phyloP scores from a whole-genome alignment of 2,329 filamentous ascomycete species.

The Hymenoscyphus infarciens region DNA sequence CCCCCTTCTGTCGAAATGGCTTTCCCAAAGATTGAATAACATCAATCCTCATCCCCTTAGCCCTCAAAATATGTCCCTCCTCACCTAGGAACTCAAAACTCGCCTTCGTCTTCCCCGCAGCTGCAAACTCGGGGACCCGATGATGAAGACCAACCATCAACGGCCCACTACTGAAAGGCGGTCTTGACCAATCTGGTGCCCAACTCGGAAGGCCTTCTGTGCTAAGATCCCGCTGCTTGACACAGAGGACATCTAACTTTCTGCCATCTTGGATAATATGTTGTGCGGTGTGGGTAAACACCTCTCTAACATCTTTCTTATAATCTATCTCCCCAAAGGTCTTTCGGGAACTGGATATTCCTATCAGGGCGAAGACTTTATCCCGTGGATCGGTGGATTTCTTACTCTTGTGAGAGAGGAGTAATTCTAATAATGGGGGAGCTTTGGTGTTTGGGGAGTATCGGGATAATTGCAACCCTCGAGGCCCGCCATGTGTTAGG shows the following conservation, averaged over 20 bases:
- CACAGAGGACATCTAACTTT: constrained; percentile 30
- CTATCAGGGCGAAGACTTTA: constrained; percentile 32
- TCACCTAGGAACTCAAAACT: constrained; percentile 16
- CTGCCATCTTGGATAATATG: constrained; percentile 26
- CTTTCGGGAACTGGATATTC: constrained; percentile 23
- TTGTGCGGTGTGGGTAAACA: constrained; percentile 26
- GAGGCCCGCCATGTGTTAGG: constrained; percentile 25
- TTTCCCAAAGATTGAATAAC: constrained; percentile 22
- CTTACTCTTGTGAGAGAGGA: constrained; percentile 31
- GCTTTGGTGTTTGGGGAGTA: constrained; percentile 16
- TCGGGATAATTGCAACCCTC: constrained; percentile 26
- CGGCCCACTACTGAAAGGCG: constrained; percentile 10
- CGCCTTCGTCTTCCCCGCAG: constrained; percentile 21
- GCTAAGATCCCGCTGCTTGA: constrained; percentile 23
- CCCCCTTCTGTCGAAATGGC: constrained; percentile 18
- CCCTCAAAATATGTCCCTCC: constrained; percentile 22
- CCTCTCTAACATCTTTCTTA: constrained; percentile 20
- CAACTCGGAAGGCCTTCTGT: constrained; percentile 24
- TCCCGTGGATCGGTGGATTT: constrained; percentile 31
- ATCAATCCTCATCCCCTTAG: constrained; percentile 22
- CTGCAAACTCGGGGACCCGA: constrained; percentile 22
- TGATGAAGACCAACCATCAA: constrained; percentile 25
- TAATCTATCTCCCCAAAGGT: constrained; percentile 29
- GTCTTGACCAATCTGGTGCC: constrained; percentile 30
- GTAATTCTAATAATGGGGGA: constrained; percentile 28